A percentile compares a stretch with the other conserved stretches of the same genome.
phyloP scores from a whole-genome alignment of 2,329 filamentous ascomycete species.

The Cercospora nicotianae region DNA sequence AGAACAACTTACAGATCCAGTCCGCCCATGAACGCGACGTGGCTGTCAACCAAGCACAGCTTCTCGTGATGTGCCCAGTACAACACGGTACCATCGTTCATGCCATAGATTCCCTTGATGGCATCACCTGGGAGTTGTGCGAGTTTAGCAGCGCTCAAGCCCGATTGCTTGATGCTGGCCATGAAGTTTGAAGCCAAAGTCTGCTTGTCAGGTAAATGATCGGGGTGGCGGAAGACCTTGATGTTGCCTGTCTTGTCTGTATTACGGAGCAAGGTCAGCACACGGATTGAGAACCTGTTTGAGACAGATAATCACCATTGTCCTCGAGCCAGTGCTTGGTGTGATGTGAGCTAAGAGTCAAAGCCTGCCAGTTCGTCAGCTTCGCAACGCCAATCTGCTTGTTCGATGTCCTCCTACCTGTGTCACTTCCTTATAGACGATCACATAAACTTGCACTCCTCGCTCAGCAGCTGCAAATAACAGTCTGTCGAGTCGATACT shows the following conservation, averaged over 20 bases:
- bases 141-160: conserved; percentile 55
- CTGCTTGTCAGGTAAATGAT: conserved; percentile 75
- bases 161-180: conserved; percentile 57
- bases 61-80: conserved; percentile 97
- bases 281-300: conserved; percentile 39
- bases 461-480: conserved; percentile 78
- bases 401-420: conserved; percentile 3
- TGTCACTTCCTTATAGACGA: conserved; percentile 82
- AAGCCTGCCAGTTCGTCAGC: conserved; percentile 32
- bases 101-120: conserved; percentile 77
- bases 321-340: conserved; percentile 75
- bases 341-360: conserved; percentile 64
- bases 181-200: conserved; percentile 62
- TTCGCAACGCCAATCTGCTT: not conserved
- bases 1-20: conserved; percentile 65
- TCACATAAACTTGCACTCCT: conserved; percentile 79
- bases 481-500: conserved; percentile 81
- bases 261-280: not conserved
- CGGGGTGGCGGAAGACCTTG: conserved; percentile 84
- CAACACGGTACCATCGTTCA: conserved; percentile 75
- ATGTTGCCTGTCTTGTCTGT: conserved; percentile 74
- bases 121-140: conserved; percentile 70
- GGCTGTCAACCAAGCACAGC: conserved; percentile 77
- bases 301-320: conserved; percentile 73
- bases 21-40: conserved; percentile 84